Evolutionary conservation across 2,329 filamentous ascomycete genomes (phyloP), one percentile per base, ranked within the genome.

Genomic region (Tympanopsis confertula): DNA sequence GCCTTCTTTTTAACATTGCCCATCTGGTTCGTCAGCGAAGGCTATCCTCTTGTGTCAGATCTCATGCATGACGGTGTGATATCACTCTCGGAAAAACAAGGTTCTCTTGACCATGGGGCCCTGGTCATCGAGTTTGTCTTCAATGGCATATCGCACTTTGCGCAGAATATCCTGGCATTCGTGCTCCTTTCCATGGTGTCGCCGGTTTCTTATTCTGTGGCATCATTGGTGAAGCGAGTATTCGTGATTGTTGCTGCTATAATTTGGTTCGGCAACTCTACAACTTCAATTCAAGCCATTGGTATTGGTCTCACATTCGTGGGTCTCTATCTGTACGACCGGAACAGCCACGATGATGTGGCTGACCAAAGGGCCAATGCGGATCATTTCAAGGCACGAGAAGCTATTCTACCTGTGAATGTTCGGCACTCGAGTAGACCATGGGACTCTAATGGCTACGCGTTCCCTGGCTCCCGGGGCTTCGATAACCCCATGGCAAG

Each of bases 221-320:
- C 81, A 13, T 81, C 74, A 26, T 59, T 86, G 42, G 81, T 85
- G 50, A 86, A 86, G 52, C 73, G 81, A 35, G 81, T 86, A 13
- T 83, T 82, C 48, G 80, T 86, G 43, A 82, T 86, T 47, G 69
- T 82, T 19, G 78, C 82, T 47, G 78, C 81, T 2, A 79, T 86
- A 42, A 61, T 85, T 40, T 86, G 81, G 81, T 85, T 84, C 53
- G 76, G 78, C 38, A 84, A 74, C 50, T 67, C 71, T 2, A 81
- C 82, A 38, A 82, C 77, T 5, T 59, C 58, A 14, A 56, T 82
- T 4, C 81, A 86, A 55, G 74, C 66, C 2, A 58, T 78, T 24
- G 81, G 81, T 3, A 82, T 86, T 46, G 65, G 57, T 3, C 66
- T 86, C 24, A 85, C 81, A 0, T 84, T 84, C 50, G 48, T 83